phyloP scores from a whole-genome alignment of 1,284 basidiomycete species.

The Fistulinella cinereoalba region DNA sequence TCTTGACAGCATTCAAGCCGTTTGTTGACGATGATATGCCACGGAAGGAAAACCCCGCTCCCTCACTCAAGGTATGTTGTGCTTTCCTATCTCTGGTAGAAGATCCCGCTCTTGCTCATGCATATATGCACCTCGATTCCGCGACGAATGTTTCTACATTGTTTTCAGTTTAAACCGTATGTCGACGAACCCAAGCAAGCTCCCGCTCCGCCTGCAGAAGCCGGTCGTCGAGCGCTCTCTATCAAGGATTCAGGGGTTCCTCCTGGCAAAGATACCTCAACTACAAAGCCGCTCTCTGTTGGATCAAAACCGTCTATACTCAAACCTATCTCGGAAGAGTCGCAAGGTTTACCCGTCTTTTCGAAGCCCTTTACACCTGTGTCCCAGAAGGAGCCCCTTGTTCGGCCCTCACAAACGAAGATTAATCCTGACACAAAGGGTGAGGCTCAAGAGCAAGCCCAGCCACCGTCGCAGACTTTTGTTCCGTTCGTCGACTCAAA shows the following conservation, averaged over 20 bases:
- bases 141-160: not conserved
- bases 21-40: constrained; percentile 60
- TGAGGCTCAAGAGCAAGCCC: constrained; percentile 16
- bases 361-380: constrained; percentile 63
- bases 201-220: constrained; percentile 23
- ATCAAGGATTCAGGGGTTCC: constrained; percentile 33
- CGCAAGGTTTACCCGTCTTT: constrained; percentile 43
- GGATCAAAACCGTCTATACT: constrained; percentile 32
- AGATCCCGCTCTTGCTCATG: constrained; percentile 2
- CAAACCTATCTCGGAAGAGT: constrained; percentile 30
- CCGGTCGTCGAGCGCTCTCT: constrained; percentile 37
- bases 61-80: constrained; percentile 45
- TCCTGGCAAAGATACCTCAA: constrained; percentile 28
- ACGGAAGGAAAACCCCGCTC: constrained; percentile 46
- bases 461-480: constrained; percentile 36
- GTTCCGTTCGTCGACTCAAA: constrained; percentile 52
- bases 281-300: constrained; percentile 15
- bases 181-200: constrained; percentile 39
- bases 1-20: constrained; percentile 48
- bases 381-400: constrained; percentile 38
- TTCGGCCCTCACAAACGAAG: constrained; percentile 24
- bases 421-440: constrained; percentile 18
- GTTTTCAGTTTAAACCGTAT: constrained; percentile 46
- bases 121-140: constrained; percentile 2
- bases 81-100: not conserved